Base-by-base conservation (phyloP, 139 green algal species). In the Nannochloris sp. region DNA sequence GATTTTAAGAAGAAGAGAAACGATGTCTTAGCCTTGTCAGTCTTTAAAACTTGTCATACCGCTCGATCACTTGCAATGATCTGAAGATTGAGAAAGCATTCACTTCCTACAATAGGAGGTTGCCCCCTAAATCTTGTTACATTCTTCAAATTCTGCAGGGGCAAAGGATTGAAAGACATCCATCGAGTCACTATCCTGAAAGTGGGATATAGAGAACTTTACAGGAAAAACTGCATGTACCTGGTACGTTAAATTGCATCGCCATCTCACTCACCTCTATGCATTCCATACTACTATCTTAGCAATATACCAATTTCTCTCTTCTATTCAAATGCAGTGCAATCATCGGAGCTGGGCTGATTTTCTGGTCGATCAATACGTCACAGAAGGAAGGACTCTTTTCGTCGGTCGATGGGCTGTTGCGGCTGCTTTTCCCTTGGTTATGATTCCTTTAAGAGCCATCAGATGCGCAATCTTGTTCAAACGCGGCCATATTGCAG, bases 321-420 rank as follows among this genome's bases (percentile, higher is more conserved):
- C 38, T 19, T 65, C 15, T 32, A 25, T 34, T 37, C 24, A 6
- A 39, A 38, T 54, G 72, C 85, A 95, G 77, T 80, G 77, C 75
- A 97, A 97, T 63, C 90, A 97, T 68, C 80, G 90, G 24, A 87
- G 73, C 44, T 97, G 90, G 90, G 83, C 80, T 1, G 90, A 97
- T 62, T 96, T 97, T 54, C 92, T 95, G 54, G 54, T 97, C 13
- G 90, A 97, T 66, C 64, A 85, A 4, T 90, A 89, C 56, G 53
- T 89, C 0, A 88, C 85, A 24, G 84, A 93, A 54, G 89, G 89
- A 2, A 75, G 81, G 14, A 80, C 81, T 14, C 75, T 83, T 14
- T 82, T 89, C 46, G 78, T 96, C 68, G 87, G 77, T 72, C 74
- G 88, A 64, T 81, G 81, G 82, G 67, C 83, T 14, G 88, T 96